These are phyloP conservation scores for Puccinia triticina DNA, from an alignment of 1,284 basidiomycete species.

Conservation along the genomic window DNA sequence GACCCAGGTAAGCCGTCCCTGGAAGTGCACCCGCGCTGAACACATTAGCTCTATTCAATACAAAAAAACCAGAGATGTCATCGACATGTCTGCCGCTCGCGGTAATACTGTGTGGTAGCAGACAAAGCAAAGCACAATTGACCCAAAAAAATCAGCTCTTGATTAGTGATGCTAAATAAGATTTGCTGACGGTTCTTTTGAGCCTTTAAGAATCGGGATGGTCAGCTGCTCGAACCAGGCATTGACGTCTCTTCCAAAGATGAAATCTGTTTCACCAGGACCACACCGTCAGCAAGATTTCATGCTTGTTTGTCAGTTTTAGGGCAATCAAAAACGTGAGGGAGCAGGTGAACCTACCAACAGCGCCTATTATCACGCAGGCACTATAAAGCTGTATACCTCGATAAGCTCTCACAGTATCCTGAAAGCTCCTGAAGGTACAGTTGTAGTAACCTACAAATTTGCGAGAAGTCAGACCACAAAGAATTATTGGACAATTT, in stretches of 20 bases:
- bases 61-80: constrained; percentile 7
- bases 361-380: constrained; percentile 40
- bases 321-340: not conserved
- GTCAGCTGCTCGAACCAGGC: constrained; percentile 37
- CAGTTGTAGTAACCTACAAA: constrained; percentile 32
- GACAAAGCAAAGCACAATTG: not conserved
- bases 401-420: constrained; percentile 36
- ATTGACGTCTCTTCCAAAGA: constrained; percentile 32
- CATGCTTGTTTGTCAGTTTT: not conserved
- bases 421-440: constrained; percentile 41
- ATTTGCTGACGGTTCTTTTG: constrained; percentile 27
- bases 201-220: constrained; percentile 24
- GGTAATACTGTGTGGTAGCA: constrained; percentile 1
- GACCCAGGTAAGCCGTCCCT: constrained; percentile 25
- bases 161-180: not conserved
- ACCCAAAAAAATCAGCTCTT: not conserved
- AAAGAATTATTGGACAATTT: not conserved
- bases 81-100: constrained; percentile 11
- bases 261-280: constrained; percentile 25
- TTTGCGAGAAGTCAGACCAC: not conserved
- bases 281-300: not conserved
- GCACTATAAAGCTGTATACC: constrained; percentile 27
- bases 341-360: constrained; percentile 14
- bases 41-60: constrained; percentile 36
- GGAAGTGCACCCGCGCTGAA: constrained; percentile 21